phyloP scores from a whole-genome alignment of 306 rosid genomes.

The Lathyrus sativus region DNA sequence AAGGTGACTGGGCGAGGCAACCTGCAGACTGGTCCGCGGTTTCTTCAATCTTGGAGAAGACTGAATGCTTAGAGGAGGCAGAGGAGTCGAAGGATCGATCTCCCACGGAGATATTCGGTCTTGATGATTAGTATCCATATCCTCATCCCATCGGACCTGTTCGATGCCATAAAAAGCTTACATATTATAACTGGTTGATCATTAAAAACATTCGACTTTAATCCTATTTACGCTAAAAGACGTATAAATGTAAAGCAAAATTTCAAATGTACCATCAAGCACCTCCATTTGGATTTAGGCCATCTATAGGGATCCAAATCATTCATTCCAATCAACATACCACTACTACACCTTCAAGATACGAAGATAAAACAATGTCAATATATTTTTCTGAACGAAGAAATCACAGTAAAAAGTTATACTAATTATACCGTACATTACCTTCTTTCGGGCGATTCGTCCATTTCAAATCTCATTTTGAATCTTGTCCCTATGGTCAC shows the following conservation, averaged over 20 bases:
- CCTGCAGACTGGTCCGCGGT: slow-evolving; percentile 80
- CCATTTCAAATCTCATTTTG: slow-evolving; percentile 86
- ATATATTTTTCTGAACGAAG: slow-evolving; percentile 21
- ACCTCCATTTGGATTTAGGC: slow-evolving; percentile 97
- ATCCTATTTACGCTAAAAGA: neutral
- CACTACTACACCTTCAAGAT: slow-evolving; percentile 75
- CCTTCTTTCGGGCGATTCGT: slow-evolving; percentile 95
- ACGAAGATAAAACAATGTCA: slow-evolving; percentile 34
- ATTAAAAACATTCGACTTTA: neutral
- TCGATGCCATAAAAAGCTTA: slow-evolving; percentile 38
- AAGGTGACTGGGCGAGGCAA: slow-evolving; percentile 59
- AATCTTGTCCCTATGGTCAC: slow-evolving; percentile 78
- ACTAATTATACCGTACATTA: slow-evolving; percentile 34
- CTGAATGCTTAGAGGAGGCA: slow-evolving; percentile 87
- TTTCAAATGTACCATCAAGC: slow-evolving; percentile 76
- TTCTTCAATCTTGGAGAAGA: slow-evolving; percentile 92
- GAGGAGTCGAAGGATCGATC: slow-evolving; percentile 79
- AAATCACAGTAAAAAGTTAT: slow-evolving; percentile 21
- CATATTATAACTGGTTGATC: neutral
- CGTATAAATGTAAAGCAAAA: slow-evolving; percentile 1
- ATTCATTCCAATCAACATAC: slow-evolving; percentile 74
- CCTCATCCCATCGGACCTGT: slow-evolving; percentile 96
- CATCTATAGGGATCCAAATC: slow-evolving; percentile 90
- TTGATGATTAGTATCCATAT: slow-evolving; percentile 64
- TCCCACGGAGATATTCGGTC: slow-evolving; percentile 94